A percentile compares a stretch with the other conserved stretches of the same genome.
phyloP scores from a whole-genome alignment of 1,284 basidiomycete species.

The Sanghuangporus weigelae region DNA sequence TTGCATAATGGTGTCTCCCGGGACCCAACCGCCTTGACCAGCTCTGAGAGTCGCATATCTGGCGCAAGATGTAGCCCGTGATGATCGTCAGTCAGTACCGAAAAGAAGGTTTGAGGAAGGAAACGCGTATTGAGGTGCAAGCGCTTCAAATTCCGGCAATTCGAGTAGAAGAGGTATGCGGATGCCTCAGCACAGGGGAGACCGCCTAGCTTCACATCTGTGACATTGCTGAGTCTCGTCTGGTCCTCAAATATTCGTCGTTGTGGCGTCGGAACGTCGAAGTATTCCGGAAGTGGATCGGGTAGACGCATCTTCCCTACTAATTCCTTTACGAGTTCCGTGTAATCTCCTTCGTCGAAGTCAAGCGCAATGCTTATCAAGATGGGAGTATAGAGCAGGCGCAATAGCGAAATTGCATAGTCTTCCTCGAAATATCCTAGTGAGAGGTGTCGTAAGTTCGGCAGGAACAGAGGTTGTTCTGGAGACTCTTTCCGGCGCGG shows the following conservation, averaged over 20 bases:
- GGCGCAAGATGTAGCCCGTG: neutral
- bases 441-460: conserved; percentile 41
- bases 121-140: neutral
- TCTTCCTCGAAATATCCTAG: conserved; percentile 41
- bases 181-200: neutral
- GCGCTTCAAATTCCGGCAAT: neutral
- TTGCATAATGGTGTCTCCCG: neutral
- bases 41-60: neutral
- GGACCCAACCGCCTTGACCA: neutral
- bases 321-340: conserved; percentile 39
- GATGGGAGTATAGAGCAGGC: conserved; percentile 37
- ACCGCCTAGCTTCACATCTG: conserved; percentile 1
- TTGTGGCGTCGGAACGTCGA: conserved; percentile 31
- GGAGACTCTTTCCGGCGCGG: conserved; percentile 23
- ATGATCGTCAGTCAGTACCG: neutral
- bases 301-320: neutral
- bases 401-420: conserved; percentile 43
- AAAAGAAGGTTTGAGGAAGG: conserved; percentile 1
- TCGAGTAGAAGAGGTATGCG: neutral
- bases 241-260: neutral
- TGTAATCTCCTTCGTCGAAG: conserved; percentile 46
- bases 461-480: conserved; percentile 35
- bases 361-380: conserved; percentile 38
- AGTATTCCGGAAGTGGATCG: conserved; percentile 26
- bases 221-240: conserved; percentile 7